Base-by-base conservation (phyloP, 371 early-diverging fungal species). In the Vairimorpha necatrix region DNA sequence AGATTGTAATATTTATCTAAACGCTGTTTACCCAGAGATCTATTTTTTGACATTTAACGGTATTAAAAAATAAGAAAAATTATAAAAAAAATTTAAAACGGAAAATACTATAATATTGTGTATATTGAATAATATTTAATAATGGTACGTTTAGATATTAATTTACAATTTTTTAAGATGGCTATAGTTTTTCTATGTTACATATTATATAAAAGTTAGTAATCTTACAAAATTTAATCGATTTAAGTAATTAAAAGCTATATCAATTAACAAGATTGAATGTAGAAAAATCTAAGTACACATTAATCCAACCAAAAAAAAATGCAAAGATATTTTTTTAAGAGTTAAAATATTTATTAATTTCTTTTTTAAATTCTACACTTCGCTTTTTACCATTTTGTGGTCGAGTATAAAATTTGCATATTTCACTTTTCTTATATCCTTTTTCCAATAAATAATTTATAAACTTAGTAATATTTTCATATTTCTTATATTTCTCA, bases 1-100 rank as follows among this genome's bases (percentile, higher is more conserved):
- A 97, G 89, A 86, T 94, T 92, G 87, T 99, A 99, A 88, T 93
- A 97, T 88, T 98, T 98, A 88, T 99, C 99, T 87, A 98, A 89
- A 86, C 99, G 92, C 69, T 93, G 84, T 93, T 95, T 85, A 66
- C 77, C 83, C 4, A 68, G 39, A 50, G 79, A 77, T 67, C 72
- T 77, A 60, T 76, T 83, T 73, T 62, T 53, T 34, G 53, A 38
- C 77, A 79, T 81, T 56, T 72, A 34, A 73, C 53, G 54, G 77
- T 73, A 73, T 73, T 11, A 22, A 32, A 58, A 28, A 69, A 32
- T 30, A 66, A 46, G n/a, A n/a, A n/a, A n/a, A n/a, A n/a, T n/a
- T n/a, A n/a, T n/a, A n/a, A n/a, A n/a, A n/a, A 56, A 56, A 7
- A 20, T 7, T 18, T 18, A 56, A 6, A 26, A 56, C 11, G 6